Evolutionary conservation across 2,329 filamentous ascomycete genomes (phyloP), one percentile per base, ranked within the genome.

Genomic region (Stemphylium lycopersici): DNA sequence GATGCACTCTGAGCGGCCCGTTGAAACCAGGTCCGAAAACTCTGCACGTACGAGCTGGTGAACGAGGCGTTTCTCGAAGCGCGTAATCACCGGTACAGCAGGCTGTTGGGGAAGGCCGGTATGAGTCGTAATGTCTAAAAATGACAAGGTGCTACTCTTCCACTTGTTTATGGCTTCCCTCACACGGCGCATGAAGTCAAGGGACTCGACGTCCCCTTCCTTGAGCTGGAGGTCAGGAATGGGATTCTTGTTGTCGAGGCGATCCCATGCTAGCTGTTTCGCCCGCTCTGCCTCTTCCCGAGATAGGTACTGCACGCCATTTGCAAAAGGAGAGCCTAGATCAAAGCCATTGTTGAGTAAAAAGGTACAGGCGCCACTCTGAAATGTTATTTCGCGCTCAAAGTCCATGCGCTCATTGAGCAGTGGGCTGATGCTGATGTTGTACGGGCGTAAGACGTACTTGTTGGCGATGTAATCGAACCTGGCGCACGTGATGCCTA

Each of bases 41-140:
- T 89, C 86, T 12, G 80, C 81, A 11, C 84, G 80, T n/a, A 90
- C 80, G 11, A 89, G 76, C 62, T 89, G 86, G 65, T 90, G 84
- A 0, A 90, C 80, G 5, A 90, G 77, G 31, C 85, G 80, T 68
- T 87, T 85, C 67, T 90, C 86, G 62, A 84, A 89, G 0, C 80
- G 64, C 13, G 58, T 70, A 12, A 76, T 72, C 15, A 52, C 57
- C 15, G 53, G 56, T 1, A 56, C 33, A 2, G 24, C 10, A 3
- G 69, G 63, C 31, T 56, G 53, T 2, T 57, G 50, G 20, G 57
- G 36, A 5, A 66, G 51, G 3, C 71, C 72, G 10, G 70, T 72
- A 16, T 65, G 61, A 2, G 68, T 67, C 3, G 69, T 70, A 43
- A 76, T 68, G 10, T 71, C 62, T 6, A 76, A 55, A 6, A 26